Percentiles rank a stretch among this genome's conserved stretches.
These are phyloP conservation scores for Croton setiger DNA, from an alignment of 441 rosid genomes.

Conservation along the genomic window DNA sequence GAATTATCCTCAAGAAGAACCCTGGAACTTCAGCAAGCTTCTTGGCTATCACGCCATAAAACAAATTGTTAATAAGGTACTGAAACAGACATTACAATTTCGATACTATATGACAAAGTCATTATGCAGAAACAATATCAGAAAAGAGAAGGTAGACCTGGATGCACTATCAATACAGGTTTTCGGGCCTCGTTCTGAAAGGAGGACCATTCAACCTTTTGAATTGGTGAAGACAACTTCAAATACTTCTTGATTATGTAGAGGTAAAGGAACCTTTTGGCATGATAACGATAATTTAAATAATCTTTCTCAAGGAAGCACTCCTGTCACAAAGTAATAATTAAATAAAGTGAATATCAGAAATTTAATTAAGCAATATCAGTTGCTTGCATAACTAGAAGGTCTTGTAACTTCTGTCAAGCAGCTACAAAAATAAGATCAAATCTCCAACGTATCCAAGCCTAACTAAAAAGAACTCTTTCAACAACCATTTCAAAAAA, in stretches of 20 bases:
- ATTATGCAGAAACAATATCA: neutral
- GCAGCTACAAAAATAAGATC: neutral
- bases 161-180: conserved; percentile 69
- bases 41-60: conserved; percentile 34
- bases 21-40: conserved; percentile 55
- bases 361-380: neutral
- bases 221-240: conserved; percentile 38
- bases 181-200: conserved; percentile 88
- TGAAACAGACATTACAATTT: conserved; percentile 9
- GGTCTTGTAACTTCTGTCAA: neutral
- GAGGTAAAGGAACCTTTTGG: conserved; percentile 80
- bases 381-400: neutral
- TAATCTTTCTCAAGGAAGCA: conserved; percentile 82
- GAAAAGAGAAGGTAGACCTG: conserved; percentile 44
- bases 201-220: conserved; percentile 76
- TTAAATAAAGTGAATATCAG: neutral
- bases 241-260: conserved; percentile 66
- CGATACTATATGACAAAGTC: neutral
- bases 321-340: conserved; percentile 47
- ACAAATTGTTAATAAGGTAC: neutral
- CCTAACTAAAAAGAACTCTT: neutral
- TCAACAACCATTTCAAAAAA: neutral
- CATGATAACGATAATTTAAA: conserved; percentile 83
- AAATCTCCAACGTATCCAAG: neutral
- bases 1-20: conserved; percentile 63